A percentile compares a stretch with the other conserved stretches of the same genome.
Evolutionary conservation across 108 stramenopile genomes (phyloP).

Genomic region (Skeletonema potamos): DNA sequence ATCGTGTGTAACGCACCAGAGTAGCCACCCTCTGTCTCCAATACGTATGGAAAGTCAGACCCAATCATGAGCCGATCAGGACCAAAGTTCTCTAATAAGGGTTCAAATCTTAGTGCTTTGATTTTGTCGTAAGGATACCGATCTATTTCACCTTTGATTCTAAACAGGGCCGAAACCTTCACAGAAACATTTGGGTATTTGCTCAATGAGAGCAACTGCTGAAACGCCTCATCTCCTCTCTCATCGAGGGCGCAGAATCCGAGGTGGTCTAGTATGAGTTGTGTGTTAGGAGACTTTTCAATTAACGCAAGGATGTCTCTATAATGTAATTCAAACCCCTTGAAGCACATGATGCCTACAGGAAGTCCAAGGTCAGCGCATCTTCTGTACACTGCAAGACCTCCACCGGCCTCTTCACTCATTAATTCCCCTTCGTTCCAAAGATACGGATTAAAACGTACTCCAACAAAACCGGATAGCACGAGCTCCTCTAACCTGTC

Average conservation of each 20-base stretch:
- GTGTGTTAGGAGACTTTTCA: slow-evolving; percentile 63
- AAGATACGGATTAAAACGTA: slow-evolving; percentile 88
- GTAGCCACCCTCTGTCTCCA: slow-evolving; percentile 65
- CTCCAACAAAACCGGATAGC: slow-evolving; percentile 79
- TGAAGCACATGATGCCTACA: slow-evolving; percentile 90
- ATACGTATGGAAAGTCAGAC: slow-evolving; percentile 84
- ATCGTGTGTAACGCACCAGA: slow-evolving; percentile 58
- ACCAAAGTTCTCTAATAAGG: slow-evolving; percentile 71
- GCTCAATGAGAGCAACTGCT: slow-evolving; percentile 63
- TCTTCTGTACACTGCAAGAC: slow-evolving; percentile 68
- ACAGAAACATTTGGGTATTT: slow-evolving; percentile 72
- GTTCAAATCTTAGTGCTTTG: slow-evolving; percentile 58
- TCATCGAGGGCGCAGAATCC: slow-evolving; percentile 79
- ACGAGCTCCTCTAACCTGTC: slow-evolving; percentile 62
- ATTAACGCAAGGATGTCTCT: slow-evolving; percentile 68
- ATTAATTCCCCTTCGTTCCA: slow-evolving; percentile 56
- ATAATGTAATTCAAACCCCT: slow-evolving; percentile 74
- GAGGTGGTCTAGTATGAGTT: slow-evolving; percentile 82
- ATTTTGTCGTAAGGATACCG: slow-evolving; percentile 59
- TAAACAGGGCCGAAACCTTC: slow-evolving; percentile 85
- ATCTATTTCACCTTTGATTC: slow-evolving; percentile 50
- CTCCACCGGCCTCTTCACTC: slow-evolving; percentile 40
- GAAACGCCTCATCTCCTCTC: slow-evolving; percentile 62
- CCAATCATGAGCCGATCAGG: slow-evolving; percentile 79
- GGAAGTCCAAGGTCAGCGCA: slow-evolving; percentile 81